Base-by-base conservation (phyloP, 2,329 filamentous ascomycete genomes). In the Trichophyton equinum region DNA sequence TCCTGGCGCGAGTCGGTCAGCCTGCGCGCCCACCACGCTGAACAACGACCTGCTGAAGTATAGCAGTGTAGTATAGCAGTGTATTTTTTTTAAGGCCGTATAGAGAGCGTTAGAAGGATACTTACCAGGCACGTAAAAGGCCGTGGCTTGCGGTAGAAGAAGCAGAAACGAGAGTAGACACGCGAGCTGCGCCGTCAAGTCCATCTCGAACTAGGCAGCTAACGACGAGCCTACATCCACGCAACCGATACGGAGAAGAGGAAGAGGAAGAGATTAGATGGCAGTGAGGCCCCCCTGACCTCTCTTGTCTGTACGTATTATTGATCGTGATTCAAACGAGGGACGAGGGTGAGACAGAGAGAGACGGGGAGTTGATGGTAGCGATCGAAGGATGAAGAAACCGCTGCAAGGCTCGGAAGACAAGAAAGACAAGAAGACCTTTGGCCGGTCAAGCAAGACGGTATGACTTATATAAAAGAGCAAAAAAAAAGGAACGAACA, bases 101-200 rank as follows among this genome's bases (percentile, higher is more conserved):
- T 44, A 44, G 13, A 42, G 38, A n/a, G 5, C 40, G n/a, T 38
- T 46, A 38, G n/a, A 57, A 61, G 27, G n/a, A 60, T 22, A 63
- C 78, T 68, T 81, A 92, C 89, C 89, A 68, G 90, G 90, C 67
- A 95, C 87, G 73, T 95, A 95, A 73, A 95, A 95, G 42, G 86
- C 88, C 59, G 85, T 77, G 18, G 77, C 76, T 62, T 78, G 76
- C 36, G 79, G 79, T 61, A 81, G 65, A 13, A 13, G 73, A 42
- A 44, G 36, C 8, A 44, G 18, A 44, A 57, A 42, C 55, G 27
- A 33, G 18, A 57, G 40, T 25, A 57, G 55, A 57, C 38, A 42
- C 55, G 20, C 36, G 8, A 57, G 20, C 55, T n/a, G 55, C 9
- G 20, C 27, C 36, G 15, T 36, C 18, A 18, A 42, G 55, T 57